Evolutionary conservation across 805 yeast genomes (phyloP).

Genomic region (Zygoascus flipseniorum): DNA sequence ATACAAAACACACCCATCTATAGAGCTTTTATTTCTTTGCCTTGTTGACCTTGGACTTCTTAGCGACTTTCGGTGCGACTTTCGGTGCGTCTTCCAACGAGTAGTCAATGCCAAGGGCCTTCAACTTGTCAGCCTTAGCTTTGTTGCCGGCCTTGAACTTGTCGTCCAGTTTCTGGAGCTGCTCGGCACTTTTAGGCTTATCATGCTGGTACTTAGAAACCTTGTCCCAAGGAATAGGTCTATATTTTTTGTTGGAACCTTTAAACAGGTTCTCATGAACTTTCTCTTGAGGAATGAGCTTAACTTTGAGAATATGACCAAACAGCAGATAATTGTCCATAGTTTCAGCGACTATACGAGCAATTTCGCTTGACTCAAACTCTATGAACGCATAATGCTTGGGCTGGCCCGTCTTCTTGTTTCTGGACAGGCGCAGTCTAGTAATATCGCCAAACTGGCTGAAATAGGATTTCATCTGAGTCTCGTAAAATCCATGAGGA

Average conservation of each 20-base stretch:
- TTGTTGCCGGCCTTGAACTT: constrained; percentile 36
- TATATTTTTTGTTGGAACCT: constrained; percentile 48
- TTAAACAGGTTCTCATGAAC: constrained; percentile 45
- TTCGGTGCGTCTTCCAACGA: constrained; percentile 13
- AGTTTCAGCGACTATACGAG: constrained; percentile 83
- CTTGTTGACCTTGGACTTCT: not conserved
- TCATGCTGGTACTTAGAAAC: constrained; percentile 47
- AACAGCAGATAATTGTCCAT: constrained; percentile 90
- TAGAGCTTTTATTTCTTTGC: not conserved
- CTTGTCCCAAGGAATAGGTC: constrained; percentile 50
- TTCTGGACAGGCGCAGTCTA: constrained; percentile 74
- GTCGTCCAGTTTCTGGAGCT: constrained; percentile 47
- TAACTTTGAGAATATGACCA: constrained; percentile 77
- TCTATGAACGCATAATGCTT: constrained; percentile 91
- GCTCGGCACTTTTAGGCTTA: constrained; percentile 45
- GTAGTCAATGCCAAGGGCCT: constrained; percentile 52
- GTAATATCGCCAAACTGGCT: constrained; percentile 82
- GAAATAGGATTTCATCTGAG: constrained; percentile 62
- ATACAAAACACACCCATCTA: not conserved
- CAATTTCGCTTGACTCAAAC: constrained; percentile 65
- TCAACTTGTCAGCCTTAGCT: constrained; percentile 42
- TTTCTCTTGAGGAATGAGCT: constrained; percentile 37
- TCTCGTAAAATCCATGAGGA: constrained; percentile 88
- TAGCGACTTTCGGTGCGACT: constrained; percentile 5
- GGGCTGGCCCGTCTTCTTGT: constrained; percentile 81